Conservation (phyloP, 176 grass and related monocot genomes). For the Lolium multiflorum region DNA sequence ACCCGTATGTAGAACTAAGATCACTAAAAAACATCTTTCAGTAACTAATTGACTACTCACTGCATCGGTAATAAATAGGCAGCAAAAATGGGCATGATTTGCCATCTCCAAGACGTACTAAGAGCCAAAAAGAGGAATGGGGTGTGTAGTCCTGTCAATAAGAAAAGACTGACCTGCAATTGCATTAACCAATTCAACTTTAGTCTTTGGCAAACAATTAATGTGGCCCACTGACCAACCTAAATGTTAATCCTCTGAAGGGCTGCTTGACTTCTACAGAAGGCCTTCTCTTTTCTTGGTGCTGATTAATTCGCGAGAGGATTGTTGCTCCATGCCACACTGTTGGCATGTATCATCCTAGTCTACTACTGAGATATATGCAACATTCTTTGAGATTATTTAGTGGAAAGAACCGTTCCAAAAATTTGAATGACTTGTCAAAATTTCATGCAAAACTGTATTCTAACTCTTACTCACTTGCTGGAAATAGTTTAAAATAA, state of each 20-base stretch:
- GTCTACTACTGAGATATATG: background rate
- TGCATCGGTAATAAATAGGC: background rate
- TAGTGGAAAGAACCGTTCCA: background rate
- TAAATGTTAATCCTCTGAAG: background rate
- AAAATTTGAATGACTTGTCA: no score
- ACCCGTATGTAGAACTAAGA: background rate
- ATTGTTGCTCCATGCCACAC: background rate
- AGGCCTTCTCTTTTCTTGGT: background rate
- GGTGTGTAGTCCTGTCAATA: background rate
- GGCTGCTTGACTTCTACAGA: background rate
- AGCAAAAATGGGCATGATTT: background rate
- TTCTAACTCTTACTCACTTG: no score
- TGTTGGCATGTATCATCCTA: background rate
- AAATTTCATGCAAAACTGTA: no score
- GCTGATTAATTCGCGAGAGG: conserved; percentile 1
- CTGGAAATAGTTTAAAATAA: no score
- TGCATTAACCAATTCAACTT: conserved; percentile 9
- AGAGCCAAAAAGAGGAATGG: background rate
- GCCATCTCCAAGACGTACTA: conserved; percentile 9
- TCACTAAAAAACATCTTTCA: background rate
- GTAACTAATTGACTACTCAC: background rate
- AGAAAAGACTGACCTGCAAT: background rate
- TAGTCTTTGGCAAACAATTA: background rate
- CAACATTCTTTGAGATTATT: background rate
- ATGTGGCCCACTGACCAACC: background rate